Base-by-base conservation (phyloP, 2,329 filamentous ascomycete species). In the Cytospora paraplurivora region DNA sequence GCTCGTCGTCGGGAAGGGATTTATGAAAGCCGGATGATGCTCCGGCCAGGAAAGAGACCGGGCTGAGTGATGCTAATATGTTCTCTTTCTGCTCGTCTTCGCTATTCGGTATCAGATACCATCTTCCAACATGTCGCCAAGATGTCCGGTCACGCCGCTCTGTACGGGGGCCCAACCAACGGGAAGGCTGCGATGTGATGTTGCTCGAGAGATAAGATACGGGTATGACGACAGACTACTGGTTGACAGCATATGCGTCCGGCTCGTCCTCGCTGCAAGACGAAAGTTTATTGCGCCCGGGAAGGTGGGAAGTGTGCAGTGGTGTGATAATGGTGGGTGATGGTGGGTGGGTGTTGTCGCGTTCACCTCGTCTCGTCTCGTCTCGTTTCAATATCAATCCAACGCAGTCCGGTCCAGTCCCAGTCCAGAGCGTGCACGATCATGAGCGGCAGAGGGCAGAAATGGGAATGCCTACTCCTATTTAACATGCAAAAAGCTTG, bases 71-170 rank as follows among this genome's bases (percentile, higher is more conserved):
- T 37, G 54, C 55, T 63, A 56, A 65, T 65, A 65, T 59, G 63
- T 65, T 27, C 55, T 55, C 55, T n/a, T n/a, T 12, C 8, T 38
- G 27, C 56, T 50, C 49, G 33, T 34, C 50, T 27, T 35, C 35
- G 56, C 52, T 65, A 55, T 49, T 56, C 60, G 51, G 60, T 65
- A 65, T 65, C 60, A 65, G 63, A 65, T 65, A 63, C 59, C 55
- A 55, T 55, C 50, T 27, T 56, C 55, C 63, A 59, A 62, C 63
- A 65, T 41, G 27, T 53, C 59, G 63, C 63, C 63, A 65, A 65
- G 63, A 56, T 11, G 38, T 44, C 62, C 19, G 49, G 57, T 59
- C 55, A 54, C 58, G 54, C 51, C 41, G 52, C 51, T 21, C 50
- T 52, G 51, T 56, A 37, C 59, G 50, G 38, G 37, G 27, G 10